Evolutionary conservation across 108 stramenopile species (phyloP).

Genomic region (Cyclotella cryptica): DNA sequence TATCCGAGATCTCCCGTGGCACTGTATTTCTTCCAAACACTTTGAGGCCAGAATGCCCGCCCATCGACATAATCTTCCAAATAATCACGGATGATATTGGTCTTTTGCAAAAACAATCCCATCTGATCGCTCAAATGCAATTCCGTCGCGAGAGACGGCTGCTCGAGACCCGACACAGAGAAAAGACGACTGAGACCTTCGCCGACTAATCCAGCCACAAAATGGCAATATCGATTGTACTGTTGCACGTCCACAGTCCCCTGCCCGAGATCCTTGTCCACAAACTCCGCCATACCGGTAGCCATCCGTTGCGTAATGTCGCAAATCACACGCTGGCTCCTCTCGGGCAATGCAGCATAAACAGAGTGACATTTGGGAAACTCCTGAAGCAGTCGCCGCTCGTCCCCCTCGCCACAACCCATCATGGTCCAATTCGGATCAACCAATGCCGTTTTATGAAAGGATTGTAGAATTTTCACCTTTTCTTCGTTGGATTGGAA

Average conservation of each 20-base stretch:
- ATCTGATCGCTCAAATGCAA: constrained; percentile 92
- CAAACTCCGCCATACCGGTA: constrained; percentile 81
- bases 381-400: constrained; percentile 88
- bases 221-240: constrained; percentile 99
- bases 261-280: constrained; percentile 95
- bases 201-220: constrained; percentile 97
- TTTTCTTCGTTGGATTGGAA: constrained; percentile 87
- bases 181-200: constrained; percentile 98
- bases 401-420: constrained; percentile 97
- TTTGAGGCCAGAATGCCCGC: constrained; percentile 98
- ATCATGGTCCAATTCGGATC: constrained; percentile 89
- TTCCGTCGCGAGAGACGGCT: constrained; percentile 63
- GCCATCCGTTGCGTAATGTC: constrained; percentile 98
- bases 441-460: constrained; percentile 87
- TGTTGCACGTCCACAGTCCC: constrained; percentile 90
- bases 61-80: constrained; percentile 99
- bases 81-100: constrained; percentile 99
- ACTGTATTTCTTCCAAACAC: constrained; percentile 93
- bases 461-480: constrained; percentile 78
- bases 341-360: constrained; percentile 68
- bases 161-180: constrained; percentile 82
- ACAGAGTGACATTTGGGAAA: constrained; percentile 92
- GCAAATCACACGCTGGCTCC: constrained; percentile 80
- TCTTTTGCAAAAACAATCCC: constrained; percentile 99
- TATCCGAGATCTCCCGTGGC: constrained; percentile 84